Base-by-base conservation (phyloP, 169 alveolate genomes). In the Plasmodium yoelii region DNA sequence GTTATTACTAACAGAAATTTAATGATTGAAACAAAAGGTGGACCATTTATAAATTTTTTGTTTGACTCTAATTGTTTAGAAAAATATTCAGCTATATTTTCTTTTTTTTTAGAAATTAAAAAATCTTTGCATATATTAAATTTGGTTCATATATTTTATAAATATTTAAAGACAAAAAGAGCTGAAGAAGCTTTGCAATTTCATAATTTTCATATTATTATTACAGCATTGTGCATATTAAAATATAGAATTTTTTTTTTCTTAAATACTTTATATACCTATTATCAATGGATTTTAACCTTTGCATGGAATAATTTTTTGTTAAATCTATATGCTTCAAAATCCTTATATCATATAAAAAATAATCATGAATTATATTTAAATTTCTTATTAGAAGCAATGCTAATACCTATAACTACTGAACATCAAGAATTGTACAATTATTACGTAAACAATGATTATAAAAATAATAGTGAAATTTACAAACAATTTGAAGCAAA, bases 91-190 rank as follows among this genome's bases (percentile, higher is more conserved):
- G 73, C 91, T 34, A 86, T 86, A 22, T 69, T 86, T 86, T 86
- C 91, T 1, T 86, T 18, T 39, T 70, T 86, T 61, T 61, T 86
- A 69, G 91, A 86, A 70, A 86, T 86, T 22, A 86, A 86, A 49
- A 86, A 86, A 70, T 86, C 91, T 2, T 59, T 86, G 13, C 91
- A 86, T 13, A 53, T 86, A 70, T 64, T 86, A 71, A 86, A 86
- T 70, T 68, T 86, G 72, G 91, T 86, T 5, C 87, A 86, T 63
- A 86, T 86, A 86, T 86, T 86, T 86, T 86, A 86, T 86, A 86
- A 86, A 73, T 86, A 69, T 73, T 7, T 86, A 18, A 86, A 72
- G 26, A 59, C 24, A 13, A 51, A 51, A 51, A 51, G 59, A 13
- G 59, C 63, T 4, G 60, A 69, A 70, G 71, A 70, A 69, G 44